Evolutionary conservation across 164 flowering plant species (phyloP).

Genomic region (Hamamelis virginiana): DNA sequence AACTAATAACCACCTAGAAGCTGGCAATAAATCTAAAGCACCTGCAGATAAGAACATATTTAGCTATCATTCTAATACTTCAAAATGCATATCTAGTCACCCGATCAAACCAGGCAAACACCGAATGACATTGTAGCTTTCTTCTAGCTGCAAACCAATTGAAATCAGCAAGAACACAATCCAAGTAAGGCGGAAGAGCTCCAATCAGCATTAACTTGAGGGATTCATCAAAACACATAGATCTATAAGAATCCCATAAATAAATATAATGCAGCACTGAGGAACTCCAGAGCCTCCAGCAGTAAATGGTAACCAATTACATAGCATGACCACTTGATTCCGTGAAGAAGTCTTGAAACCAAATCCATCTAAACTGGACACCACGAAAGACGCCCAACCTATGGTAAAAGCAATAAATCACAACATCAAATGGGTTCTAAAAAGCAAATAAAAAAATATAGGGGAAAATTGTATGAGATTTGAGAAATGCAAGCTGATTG

Average conservation of each 20-base stretch:
- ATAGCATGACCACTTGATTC: constrained; percentile 40
- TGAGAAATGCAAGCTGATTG: constrained; percentile 21
- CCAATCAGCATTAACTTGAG: constrained; percentile 58
- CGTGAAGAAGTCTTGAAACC: constrained; percentile 36
- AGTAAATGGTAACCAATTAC: constrained; percentile 28
- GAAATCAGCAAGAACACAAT: constrained; percentile 65
- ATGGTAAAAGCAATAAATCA: constrained; percentile 63
- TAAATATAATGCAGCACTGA: constrained; percentile 39
- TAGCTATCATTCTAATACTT: constrained; percentile 29
- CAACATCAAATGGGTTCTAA: constrained; percentile 46
- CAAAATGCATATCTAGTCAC: constrained; percentile 32
- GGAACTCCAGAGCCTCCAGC: constrained; percentile 43
- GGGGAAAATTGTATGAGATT: constrained; percentile 19
- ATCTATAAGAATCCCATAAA: constrained; percentile 35
- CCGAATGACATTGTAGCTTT: constrained; percentile 44
- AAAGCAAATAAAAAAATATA: constrained; percentile 4
- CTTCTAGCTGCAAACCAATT: constrained; percentile 56
- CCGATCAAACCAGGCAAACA: constrained; percentile 58
- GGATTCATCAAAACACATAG: constrained; percentile 47
- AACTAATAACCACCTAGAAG: constrained; percentile 12
- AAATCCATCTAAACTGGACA: constrained; percentile 37
- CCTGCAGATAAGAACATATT: constrained; percentile 47
- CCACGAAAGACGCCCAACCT: constrained; percentile 42
- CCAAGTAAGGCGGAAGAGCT: constrained; percentile 57
- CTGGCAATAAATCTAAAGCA: constrained; percentile 32